Evolutionary conservation across 345 rosid species (phyloP).

Genomic region (Hirschfeldia incana): DNA sequence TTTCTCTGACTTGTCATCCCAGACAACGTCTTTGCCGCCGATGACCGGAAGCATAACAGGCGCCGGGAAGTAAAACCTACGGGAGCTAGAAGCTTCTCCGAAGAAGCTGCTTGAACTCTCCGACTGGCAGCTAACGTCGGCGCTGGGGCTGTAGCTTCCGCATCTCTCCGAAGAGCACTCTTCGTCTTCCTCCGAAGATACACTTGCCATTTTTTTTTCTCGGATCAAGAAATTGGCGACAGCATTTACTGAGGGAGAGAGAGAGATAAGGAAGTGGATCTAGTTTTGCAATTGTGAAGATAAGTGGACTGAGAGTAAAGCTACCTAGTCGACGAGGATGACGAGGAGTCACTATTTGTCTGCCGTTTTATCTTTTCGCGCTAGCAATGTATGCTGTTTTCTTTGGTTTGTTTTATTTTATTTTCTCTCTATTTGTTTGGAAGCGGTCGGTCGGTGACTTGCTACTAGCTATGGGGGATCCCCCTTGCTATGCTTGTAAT

Average conservation of each 20-base stretch:
- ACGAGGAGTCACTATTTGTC: background rate
- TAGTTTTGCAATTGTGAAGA: slow-evolving; percentile 8
- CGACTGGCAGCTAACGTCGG: slow-evolving; percentile 86
- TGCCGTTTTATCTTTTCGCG: background rate
- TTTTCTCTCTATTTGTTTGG: slow-evolving; percentile 1
- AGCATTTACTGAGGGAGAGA: background rate
- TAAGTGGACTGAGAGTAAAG: slow-evolving; percentile 7
- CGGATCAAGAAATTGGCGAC: slow-evolving; percentile 24
- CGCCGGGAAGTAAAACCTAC: slow-evolving; percentile 54
- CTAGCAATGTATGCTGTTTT: background rate
- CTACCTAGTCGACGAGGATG: slow-evolving; percentile 4
- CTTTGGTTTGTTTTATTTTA: background rate
- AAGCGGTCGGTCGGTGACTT: background rate
- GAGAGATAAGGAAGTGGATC: slow-evolving; percentile 23
- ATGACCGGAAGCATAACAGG: slow-evolving; percentile 62
- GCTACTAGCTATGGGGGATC: background rate
- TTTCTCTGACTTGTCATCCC: slow-evolving; percentile 67
- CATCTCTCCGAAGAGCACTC: slow-evolving; percentile 67
- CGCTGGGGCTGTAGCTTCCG: slow-evolving; percentile 93
- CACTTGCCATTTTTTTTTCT: slow-evolving; percentile 58
- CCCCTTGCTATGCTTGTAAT: background rate
- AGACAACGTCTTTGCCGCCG: slow-evolving; percentile 60
- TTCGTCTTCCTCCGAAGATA: slow-evolving; percentile 69
- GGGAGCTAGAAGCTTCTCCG: slow-evolving; percentile 67
- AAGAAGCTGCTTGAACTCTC: slow-evolving; percentile 91